Percentiles rank a stretch among this genome's conserved stretches.
These are phyloP conservation scores for Fraxinus platypoda DNA, from an alignment of 305 asterid genomes.

Conservation along the genomic window DNA sequence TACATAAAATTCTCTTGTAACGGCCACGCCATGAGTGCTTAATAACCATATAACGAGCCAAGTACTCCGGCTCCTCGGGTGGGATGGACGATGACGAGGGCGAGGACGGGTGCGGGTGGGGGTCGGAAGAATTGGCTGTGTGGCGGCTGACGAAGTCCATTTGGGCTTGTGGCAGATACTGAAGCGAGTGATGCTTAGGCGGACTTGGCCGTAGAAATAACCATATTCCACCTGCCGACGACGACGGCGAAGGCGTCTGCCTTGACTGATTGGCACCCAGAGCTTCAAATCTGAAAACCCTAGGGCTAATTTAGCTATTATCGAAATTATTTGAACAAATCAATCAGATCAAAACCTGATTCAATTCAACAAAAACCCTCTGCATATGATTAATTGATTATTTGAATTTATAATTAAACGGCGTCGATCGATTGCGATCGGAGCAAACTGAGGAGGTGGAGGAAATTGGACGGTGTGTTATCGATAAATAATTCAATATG, in stretches of 20 bases:
- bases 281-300: conserved; percentile 68
- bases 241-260: conserved; percentile 79
- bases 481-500: neutral
- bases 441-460: too few relatives aligned
- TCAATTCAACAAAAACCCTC: neutral
- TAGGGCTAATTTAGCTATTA: conserved; percentile 19
- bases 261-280: conserved; percentile 99
- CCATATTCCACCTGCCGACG: conserved; percentile 94
- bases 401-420: neutral
- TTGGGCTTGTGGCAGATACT: conserved; percentile 65
- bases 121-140: conserved; percentile 40
- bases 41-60: conserved; percentile 75
- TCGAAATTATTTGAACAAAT: neutral
- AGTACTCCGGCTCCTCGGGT: conserved; percentile 83
- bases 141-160: conserved; percentile 88
- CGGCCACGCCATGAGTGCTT: conserved; percentile 99
- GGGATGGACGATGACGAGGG: conserved; percentile 44
- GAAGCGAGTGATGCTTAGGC: conserved; percentile 75
- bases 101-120: conserved; percentile 34
- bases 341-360: neutral
- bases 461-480: neutral
- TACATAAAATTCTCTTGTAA: conserved; percentile 84
- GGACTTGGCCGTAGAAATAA: conserved; percentile 68
- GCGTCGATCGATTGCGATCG: neutral
- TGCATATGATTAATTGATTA: conserved; percentile 1